Evolutionary conservation across 768 basidiomycete genomes (phyloP), one percentile per base, ranked within the genome.

Genomic region (Lentinula edodes): DNA sequence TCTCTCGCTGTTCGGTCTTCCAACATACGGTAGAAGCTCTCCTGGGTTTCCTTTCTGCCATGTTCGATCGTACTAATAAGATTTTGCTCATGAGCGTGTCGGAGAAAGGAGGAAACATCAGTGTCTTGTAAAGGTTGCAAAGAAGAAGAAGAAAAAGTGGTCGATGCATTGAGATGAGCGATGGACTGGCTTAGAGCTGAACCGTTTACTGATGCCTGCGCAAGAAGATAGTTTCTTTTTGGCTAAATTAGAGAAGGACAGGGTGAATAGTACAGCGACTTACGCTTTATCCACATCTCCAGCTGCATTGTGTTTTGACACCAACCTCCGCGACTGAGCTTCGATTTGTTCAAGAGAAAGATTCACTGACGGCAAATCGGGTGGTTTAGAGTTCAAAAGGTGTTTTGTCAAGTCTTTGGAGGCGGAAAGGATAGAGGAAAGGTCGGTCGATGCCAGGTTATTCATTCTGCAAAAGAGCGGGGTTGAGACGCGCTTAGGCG

Each of bases 321-420:
- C 87, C 28, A 98, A 86, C 45, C 89, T 82, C 18, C 94, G 83
- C 2, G 93, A 95, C 75, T 96, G 93, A 0, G 90, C 87, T 72
- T 98, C 96, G 64, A 99, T 91, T 76, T 98, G 93, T 73, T 96
- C 95, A 36, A 98, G 82, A 1, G 93, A 92, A 60, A 96, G 87
- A 60, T 90, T 85, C 46, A 99, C 88, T 2, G 90, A 83, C 10
- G 96, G 96, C 1, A 98, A 78, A 67, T 97, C 93, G 41, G 55
- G 41, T 4, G 88, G 88, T 48, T 84, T 80, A 3, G 86, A 82
- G 13, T 56, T 23, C 10, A 56, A n/a, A 34, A 94, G 75, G 71
- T 94, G 91, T 0, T 88, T 85, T 9, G 87, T 93, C 39, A 95
- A 83, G 32, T 83, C 83, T 68, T 82, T 85, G 8, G 89, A 89